Evolutionary conservation across 169 alveolate species (phyloP), one percentile per base, ranked within the genome.

Genomic region (Condylostoma magnum): DNA sequence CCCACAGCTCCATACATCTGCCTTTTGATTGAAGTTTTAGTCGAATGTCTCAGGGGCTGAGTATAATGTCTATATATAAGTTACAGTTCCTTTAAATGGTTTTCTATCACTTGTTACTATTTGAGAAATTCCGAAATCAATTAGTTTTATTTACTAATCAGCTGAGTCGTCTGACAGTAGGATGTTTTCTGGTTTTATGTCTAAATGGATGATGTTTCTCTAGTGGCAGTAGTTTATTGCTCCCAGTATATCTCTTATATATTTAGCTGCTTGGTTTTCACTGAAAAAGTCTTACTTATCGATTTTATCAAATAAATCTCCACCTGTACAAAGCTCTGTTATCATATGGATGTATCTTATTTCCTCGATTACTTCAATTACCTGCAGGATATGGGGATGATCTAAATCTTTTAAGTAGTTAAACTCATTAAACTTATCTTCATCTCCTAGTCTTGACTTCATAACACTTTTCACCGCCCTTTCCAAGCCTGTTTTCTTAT

Each of bases 11-110:
- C 92, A 85, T 3, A 85, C 30, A 58, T 85, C 92, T 28, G 86
- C 79, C 54, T 78, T 80, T 43, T 82, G 82, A 69, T 81, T 65
- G 44, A 81, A 85, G 33, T 84, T 77, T 31, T 90, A 88, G 69
- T 76, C 53, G 22, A 91, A 58, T 18, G 88, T 91, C 60, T 88
- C 96, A 6, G 96, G 96, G n/a, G 93, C 84, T 3, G 88, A 81
- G 58, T 83, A 91, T 72, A 81, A 87, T 2, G 91, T 79, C 15
- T 41, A 15, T 41, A 41, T 41, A 41, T 41, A 41, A 41, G 20
- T 41, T 41, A 41, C 48, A 18, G 93, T 86, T 51, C 95, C 95
- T 28, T 89, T 69, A 33, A 76, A 63, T 72, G 84, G 67, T 46
- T 75, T 58, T 4, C 41, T 41, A 22, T 60, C n/a, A n/a, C 36